Conservation (phyloP, 2,329 filamentous ascomycete species). For the Stagonosporopsis vannaccii region DNA sequence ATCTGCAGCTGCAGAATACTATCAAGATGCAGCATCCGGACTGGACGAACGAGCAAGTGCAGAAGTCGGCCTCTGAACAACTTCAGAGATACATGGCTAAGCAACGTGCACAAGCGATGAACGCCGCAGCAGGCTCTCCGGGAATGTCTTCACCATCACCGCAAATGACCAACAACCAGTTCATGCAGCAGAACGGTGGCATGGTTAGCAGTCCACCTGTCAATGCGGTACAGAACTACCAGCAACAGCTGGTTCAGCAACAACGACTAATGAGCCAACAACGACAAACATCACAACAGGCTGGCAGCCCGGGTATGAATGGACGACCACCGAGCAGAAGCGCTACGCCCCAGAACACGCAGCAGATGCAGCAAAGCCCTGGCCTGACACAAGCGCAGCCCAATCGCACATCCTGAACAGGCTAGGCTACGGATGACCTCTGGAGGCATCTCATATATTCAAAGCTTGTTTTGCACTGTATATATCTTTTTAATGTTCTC, state of each 20-base stretch:
- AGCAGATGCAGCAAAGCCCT: slow-evolving; percentile 45
- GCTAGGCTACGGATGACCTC: slow-evolving; percentile 19
- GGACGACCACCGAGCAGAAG: slow-evolving; percentile 46
- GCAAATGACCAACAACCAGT: slow-evolving; percentile 47
- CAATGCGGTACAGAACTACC: slow-evolving; percentile 47
- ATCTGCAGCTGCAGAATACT: slow-evolving; percentile 41
- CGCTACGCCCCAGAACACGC: slow-evolving; percentile 49
- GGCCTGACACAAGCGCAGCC: slow-evolving; percentile 45
- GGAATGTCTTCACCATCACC: slow-evolving; percentile 39
- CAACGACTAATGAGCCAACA: slow-evolving; percentile 48
- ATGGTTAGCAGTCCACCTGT: slow-evolving; percentile 42
- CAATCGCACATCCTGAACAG: slow-evolving; percentile 15
- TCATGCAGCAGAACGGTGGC: slow-evolving; percentile 40
- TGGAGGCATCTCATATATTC: slow-evolving; percentile 25
- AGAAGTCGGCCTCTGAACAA: slow-evolving; percentile 46
- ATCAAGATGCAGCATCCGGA: slow-evolving; percentile 48
- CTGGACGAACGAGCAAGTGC: slow-evolving; percentile 44
- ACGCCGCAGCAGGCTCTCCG: slow-evolving; percentile 45
- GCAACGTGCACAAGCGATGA: slow-evolving; percentile 48
- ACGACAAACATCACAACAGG: slow-evolving; percentile 36
- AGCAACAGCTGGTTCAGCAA: slow-evolving; percentile 48
- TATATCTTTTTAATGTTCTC: slow-evolving; percentile 41
- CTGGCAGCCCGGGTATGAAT: slow-evolving; percentile 42
- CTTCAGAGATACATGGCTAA: slow-evolving; percentile 42
- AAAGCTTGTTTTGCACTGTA: slow-evolving; percentile 34